Percentiles rank a stretch among this genome's conserved stretches.
These are phyloP conservation scores for Aspergillus unguis DNA, from an alignment of 2,329 filamentous ascomycete species.

Conservation along the genomic window DNA sequence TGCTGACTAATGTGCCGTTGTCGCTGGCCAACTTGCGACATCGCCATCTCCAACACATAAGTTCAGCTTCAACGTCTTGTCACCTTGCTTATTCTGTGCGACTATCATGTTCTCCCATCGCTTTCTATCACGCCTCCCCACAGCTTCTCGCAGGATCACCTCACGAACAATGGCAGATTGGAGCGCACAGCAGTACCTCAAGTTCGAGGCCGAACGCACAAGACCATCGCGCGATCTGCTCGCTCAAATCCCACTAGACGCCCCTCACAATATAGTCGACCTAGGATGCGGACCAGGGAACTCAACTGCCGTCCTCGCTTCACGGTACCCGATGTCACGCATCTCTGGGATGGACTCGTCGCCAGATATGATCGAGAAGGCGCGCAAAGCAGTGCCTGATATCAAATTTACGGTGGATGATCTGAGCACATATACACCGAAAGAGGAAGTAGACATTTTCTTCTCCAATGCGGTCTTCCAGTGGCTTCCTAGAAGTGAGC, in stretches of 20 bases:
- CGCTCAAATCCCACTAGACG: slow-evolving; percentile 42
- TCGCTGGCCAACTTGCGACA: no score
- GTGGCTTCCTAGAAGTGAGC: slow-evolving; percentile 48
- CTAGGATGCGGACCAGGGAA: slow-evolving; percentile 61
- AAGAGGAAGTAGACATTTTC: slow-evolving; percentile 42
- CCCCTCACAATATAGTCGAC: slow-evolving; percentile 51
- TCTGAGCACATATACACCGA: slow-evolving; percentile 40
- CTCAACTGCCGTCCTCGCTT: slow-evolving; percentile 50
- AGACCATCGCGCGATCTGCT: slow-evolving; percentile 54
- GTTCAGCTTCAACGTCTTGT: no score
- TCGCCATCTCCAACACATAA: no score
- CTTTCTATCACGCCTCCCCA: no score
- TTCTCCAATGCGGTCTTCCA: slow-evolving; percentile 60
- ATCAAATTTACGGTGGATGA: slow-evolving; percentile 49
- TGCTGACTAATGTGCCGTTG: no score
- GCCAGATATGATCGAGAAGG: slow-evolving; percentile 54
- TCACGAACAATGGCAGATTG: slow-evolving; percentile 34
- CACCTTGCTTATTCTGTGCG: no score
- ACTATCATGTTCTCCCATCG: no score
- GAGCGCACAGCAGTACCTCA: slow-evolving; percentile 57
- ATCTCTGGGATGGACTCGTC: slow-evolving; percentile 56
- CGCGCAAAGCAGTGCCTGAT: slow-evolving; percentile 39
- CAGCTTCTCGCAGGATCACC: background rate
- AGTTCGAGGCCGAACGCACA: slow-evolving; percentile 54
- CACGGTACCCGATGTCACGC: slow-evolving; percentile 47